A percentile compares a stretch with the other conserved stretches of the same genome.
phyloP scores from a whole-genome alignment of 1,284 basidiomycete species.

The Exobasidium rhododendri region DNA sequence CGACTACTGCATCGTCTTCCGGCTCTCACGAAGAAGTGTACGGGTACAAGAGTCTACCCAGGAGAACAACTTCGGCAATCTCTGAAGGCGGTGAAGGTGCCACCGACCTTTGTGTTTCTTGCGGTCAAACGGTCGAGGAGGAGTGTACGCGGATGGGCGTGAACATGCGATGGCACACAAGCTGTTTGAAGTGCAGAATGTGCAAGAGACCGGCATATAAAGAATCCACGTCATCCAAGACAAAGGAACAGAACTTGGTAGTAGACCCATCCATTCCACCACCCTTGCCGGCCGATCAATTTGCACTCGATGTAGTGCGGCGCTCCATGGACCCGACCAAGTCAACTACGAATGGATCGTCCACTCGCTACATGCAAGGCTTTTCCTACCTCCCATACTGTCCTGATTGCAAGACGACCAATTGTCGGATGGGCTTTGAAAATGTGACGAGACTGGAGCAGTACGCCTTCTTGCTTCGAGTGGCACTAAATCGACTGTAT shows the following conservation, averaged over 20 bases:
- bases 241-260: background rate
- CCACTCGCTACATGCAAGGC: background rate
- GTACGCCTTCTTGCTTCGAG: slow-evolving; percentile 93
- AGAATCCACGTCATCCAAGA: slow-evolving; percentile 18
- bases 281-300: slow-evolving; percentile 33
- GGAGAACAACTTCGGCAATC: slow-evolving; percentile 33
- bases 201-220: slow-evolving; percentile 60
- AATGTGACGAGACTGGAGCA: slow-evolving; percentile 91
- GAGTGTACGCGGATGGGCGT: slow-evolving; percentile 91
- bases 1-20: background rate
- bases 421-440: slow-evolving; percentile 67
- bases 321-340: slow-evolving; percentile 7
- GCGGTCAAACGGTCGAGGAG: slow-evolving; percentile 88
- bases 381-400: slow-evolving; percentile 60
- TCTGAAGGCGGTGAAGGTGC: slow-evolving; percentile 53
- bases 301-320: slow-evolving; percentile 38
- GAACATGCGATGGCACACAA: slow-evolving; percentile 92
- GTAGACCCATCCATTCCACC: slow-evolving; percentile 26
- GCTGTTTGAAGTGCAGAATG: slow-evolving; percentile 76
- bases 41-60: slow-evolving; percentile 47
- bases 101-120: slow-evolving; percentile 83
- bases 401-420: slow-evolving; percentile 64
- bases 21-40: slow-evolving; percentile 17
- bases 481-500: slow-evolving; percentile 87
- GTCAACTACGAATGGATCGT: slow-evolving; percentile 12